Evolutionary conservation across 2,329 filamentous ascomycete species (phyloP).

Genomic region (Botryosphaeria dothidea): DNA sequence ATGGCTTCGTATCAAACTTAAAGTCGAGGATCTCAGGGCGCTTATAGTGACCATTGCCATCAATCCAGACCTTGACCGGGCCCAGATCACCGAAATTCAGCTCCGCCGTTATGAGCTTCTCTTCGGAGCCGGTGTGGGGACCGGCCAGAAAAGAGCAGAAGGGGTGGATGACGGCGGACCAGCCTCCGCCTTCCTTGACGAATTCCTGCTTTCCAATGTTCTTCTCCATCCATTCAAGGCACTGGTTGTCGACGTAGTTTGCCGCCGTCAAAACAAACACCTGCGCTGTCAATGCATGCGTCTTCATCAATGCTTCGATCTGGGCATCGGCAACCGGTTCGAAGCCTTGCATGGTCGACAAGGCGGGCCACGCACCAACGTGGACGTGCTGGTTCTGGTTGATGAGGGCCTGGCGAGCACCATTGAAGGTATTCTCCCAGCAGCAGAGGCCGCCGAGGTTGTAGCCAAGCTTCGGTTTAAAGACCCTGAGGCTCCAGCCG

Average conservation of each 20-base stretch:
- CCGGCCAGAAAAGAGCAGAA: conserved; percentile 38
- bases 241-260: conserved; percentile 45
- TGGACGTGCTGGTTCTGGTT: conserved; percentile 39
- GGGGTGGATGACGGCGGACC: conserved; percentile 37
- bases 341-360: conserved; percentile 41
- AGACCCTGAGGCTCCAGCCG: conserved; percentile 33
- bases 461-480: conserved; percentile 26
- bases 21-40: conserved; percentile 39
- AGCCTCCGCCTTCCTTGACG: conserved; percentile 37
- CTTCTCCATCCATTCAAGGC: conserved; percentile 42
- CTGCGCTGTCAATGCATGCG: conserved; percentile 47
- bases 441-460: conserved; percentile 39
- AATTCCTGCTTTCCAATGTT: conserved; percentile 37
- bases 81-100: conserved; percentile 36
- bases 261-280: conserved; percentile 46
- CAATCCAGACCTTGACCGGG: conserved; percentile 39
- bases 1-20: not conserved
- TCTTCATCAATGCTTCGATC: conserved; percentile 51
- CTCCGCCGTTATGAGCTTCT: conserved; percentile 36
- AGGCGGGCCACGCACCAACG: conserved; percentile 40
- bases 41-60: conserved; percentile 39
- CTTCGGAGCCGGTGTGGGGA: conserved; percentile 35
- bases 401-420: conserved; percentile 38
- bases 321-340: conserved; percentile 44
- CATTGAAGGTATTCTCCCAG: conserved; percentile 43